phyloP scores from a whole-genome alignment of 2,329 filamentous ascomycete species.

The Penicillium sp. region DNA sequence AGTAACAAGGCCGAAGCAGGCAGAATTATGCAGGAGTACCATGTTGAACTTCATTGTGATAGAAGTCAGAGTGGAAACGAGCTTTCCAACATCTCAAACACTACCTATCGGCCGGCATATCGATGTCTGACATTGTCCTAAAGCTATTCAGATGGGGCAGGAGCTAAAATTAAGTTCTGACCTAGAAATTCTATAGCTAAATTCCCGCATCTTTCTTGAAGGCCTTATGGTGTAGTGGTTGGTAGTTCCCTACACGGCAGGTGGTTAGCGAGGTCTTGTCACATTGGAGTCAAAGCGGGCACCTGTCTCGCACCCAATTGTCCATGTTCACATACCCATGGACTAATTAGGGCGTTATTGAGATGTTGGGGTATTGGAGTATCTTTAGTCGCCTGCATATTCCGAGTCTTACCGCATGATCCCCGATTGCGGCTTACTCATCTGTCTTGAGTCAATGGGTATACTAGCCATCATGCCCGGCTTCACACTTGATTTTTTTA shows the following conservation, averaged over 20 bases:
- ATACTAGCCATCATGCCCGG: not conserved
- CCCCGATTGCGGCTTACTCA: not conserved
- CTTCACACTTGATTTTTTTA: not conserved
- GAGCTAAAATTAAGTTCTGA: not conserved
- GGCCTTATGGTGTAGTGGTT: not conserved
- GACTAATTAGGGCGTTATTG: not conserved
- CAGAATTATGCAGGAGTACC: not conserved
- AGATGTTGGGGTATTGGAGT: not conserved
- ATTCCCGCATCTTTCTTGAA: not conserved
- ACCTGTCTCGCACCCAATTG: not conserved
- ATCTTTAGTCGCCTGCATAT: not conserved
- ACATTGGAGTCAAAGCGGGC: not conserved
- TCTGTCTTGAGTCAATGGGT: not conserved
- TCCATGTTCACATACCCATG: not conserved
- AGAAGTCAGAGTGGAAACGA: not conserved
- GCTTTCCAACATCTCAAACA: not conserved
- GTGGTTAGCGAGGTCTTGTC: not conserved
- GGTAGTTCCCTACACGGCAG: not conserved
- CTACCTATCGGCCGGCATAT: not conserved
- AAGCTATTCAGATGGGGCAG: constrained; percentile 3
- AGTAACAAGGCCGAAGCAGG: not conserved
- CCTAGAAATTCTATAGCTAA: not conserved
- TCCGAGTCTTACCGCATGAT: not conserved
- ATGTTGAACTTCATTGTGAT: not conserved
- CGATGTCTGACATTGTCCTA: not conserved